phyloP scores from a whole-genome alignment of 495 filamentous ascomycete genomes.

The Cladorrhinum samala region DNA sequence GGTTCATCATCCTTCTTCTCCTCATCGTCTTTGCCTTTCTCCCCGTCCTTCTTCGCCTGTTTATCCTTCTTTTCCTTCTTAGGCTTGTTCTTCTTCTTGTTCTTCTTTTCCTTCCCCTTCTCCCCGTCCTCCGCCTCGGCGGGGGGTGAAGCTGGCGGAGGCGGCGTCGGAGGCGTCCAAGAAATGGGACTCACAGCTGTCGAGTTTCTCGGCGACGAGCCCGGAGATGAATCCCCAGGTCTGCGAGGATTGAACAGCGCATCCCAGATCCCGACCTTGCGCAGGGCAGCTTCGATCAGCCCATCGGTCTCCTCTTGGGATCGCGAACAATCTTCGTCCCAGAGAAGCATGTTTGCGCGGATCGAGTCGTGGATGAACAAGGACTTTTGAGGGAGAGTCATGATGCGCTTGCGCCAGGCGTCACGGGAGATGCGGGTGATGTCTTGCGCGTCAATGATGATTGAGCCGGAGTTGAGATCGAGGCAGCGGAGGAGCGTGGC shows the following conservation, averaged over 20 bases:
- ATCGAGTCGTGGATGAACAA: slow-evolving; percentile 7
- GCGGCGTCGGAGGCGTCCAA: background rate
- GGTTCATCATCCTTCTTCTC: background rate
- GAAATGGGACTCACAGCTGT: background rate
- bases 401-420: slow-evolving; percentile 2
- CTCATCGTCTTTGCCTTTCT: background rate
- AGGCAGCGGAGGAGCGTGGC: slow-evolving; percentile 1
- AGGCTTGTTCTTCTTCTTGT: background rate
- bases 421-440: slow-evolving; percentile 7
- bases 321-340: slow-evolving; percentile 1
- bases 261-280: slow-evolving; percentile 10
- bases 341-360: slow-evolving; percentile 6
- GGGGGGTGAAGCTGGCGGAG: background rate
- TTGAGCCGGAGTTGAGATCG: background rate
- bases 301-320: slow-evolving; percentile 3
- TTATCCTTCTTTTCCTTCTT: slow-evolving; percentile 1
- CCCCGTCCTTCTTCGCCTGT: background rate
- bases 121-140: background rate
- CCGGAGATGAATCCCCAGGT: no score
- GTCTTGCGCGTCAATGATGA: slow-evolving; percentile 1
- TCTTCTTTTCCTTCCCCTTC: background rate
- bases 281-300: background rate
- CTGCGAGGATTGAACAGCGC: slow-evolving; percentile 4
- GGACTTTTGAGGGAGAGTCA: slow-evolving; percentile 6
- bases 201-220: background rate